Evolutionary conservation across 495 filamentous ascomycete genomes (phyloP).

Genomic region (Trypethelium eluteriae): DNA sequence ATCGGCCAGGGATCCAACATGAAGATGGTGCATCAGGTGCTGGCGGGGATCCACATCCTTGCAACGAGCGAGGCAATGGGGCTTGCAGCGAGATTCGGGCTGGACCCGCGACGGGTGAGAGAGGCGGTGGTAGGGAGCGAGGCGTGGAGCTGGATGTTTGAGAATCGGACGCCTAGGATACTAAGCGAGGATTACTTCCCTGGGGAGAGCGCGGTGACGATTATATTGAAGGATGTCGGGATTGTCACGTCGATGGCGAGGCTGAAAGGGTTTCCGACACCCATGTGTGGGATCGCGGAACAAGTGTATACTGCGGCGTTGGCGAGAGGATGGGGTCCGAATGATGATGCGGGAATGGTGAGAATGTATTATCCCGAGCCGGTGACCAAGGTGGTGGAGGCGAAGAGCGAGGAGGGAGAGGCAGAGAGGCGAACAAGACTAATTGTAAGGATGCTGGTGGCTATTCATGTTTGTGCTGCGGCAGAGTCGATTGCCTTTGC

Average conservation of each 20-base stretch:
- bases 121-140: conserved; percentile 52
- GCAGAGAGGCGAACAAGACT: conserved; percentile 29
- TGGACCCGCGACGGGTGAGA: conserved; percentile 51
- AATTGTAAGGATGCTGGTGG: conserved; percentile 52
- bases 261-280: conserved; percentile 53
- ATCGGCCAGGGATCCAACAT: conserved; percentile 75
- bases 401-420: conserved; percentile 30
- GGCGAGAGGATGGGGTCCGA: conserved; percentile 51
- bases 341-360: conserved; percentile 66
- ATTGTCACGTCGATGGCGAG: conserved; percentile 69
- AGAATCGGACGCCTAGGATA: conserved; percentile 64
- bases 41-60: conserved; percentile 69
- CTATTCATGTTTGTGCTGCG: conserved; percentile 57
- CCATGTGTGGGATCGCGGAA: conserved; percentile 63
- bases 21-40: conserved; percentile 80
- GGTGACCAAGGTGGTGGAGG: conserved; percentile 35
- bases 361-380: conserved; percentile 49
- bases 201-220: conserved; percentile 58
- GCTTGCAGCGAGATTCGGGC: conserved; percentile 58
- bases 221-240: conserved; percentile 72
- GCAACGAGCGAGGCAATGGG: conserved; percentile 67
- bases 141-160: conserved; percentile 77
- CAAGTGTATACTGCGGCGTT: conserved; percentile 59
- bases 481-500: conserved; percentile 63
- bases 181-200: conserved; percentile 58